A percentile compares a stretch with the other conserved stretches of the same genome.
Conservation (phyloP, 495 filamentous ascomycete species). For the Margaritispora aquatica region DNA sequence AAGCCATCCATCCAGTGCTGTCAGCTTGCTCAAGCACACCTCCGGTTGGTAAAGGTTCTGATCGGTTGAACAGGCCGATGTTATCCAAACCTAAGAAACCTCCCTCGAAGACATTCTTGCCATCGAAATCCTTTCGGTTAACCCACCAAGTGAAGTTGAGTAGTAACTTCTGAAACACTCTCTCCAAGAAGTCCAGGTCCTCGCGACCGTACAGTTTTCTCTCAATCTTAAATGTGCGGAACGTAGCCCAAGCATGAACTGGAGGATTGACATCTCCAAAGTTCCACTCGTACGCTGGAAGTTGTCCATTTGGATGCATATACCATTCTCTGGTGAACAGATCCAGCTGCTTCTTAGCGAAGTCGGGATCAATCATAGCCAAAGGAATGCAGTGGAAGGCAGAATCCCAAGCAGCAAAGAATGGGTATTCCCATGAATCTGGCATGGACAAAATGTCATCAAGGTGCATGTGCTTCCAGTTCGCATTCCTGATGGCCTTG, state of each 20-base stretch:
- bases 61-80: conserved; percentile 96
- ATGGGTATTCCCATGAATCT: conserved; percentile 97
- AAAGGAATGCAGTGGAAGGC: conserved; percentile 94
- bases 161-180: conserved; percentile 92
- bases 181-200: conserved; percentile 90
- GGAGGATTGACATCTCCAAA: conserved; percentile 96
- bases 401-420: conserved; percentile 97
- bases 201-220: conserved; percentile 93
- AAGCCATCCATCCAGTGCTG: conserved; percentile 98
- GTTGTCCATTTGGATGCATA: conserved; percentile 96
- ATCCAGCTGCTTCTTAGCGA: conserved; percentile 96
- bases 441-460: conserved; percentile 97
- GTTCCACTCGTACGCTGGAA: conserved; percentile 93
- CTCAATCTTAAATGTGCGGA: conserved; percentile 95
- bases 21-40: conserved; percentile 93
- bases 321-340: conserved; percentile 97
- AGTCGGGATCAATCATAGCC: conserved; percentile 95
- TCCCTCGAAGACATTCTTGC: conserved; percentile 95
- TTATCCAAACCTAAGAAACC: conserved; percentile 97
- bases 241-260: conserved; percentile 93
- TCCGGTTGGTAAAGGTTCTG: conserved; percentile 88
- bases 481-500: conserved; percentile 74
- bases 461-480: conserved; percentile 90
- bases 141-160: conserved; percentile 99
- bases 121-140: conserved; percentile 87